Base-by-base conservation (phyloP, 768 basidiomycete species). In the Boletus pseudo-olivaceus region DNA sequence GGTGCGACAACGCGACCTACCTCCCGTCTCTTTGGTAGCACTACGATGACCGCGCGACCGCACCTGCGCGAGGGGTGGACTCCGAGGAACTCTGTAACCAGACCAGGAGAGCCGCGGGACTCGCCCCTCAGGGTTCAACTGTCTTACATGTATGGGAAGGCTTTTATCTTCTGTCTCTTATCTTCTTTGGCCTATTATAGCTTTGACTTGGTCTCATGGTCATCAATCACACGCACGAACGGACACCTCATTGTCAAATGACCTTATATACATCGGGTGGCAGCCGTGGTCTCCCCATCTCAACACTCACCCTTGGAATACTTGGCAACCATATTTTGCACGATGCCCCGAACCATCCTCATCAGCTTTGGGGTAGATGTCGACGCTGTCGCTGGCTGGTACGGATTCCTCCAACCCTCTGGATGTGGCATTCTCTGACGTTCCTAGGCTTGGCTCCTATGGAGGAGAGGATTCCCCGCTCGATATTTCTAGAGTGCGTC, bases 371-470 rank as follows among this genome's bases (percentile, higher is more conserved):
- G 85, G 26, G 83, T 88, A 9, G 87, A 91, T 56, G 85, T 90
- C 3, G 88, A 91, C 53, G 86, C 87, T 2, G 87, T 88, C 4
- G 80, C 86, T 17, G 88, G 87, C 60, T 90, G 88, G 87, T 82
- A 65, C 11, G 50, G 14, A 26, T 32, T 37, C 35, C 5, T 47
- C 8, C 4, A 8, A 10, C 8, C 10, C 2, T 6, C 11, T 20
- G 9, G 5, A 10, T 6, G 15, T 27, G 9, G 5, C 12, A 15
- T 42, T 5, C 11, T 41, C 45, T 51, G 40, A 53, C 38, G 1
- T 45, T 32, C 6, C 30, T 44, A 86, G 83, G 83, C 75, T 86
- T 15, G 86, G 87, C 7, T 85, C 84, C 0, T 88, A 88, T 62
- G 87, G 87, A 4, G 87, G 86, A n/a, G 82, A 88, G 59, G 80